Base-by-base conservation (phyloP, 768 basidiomycete genomes). In the Albatrellus ellisii region DNA sequence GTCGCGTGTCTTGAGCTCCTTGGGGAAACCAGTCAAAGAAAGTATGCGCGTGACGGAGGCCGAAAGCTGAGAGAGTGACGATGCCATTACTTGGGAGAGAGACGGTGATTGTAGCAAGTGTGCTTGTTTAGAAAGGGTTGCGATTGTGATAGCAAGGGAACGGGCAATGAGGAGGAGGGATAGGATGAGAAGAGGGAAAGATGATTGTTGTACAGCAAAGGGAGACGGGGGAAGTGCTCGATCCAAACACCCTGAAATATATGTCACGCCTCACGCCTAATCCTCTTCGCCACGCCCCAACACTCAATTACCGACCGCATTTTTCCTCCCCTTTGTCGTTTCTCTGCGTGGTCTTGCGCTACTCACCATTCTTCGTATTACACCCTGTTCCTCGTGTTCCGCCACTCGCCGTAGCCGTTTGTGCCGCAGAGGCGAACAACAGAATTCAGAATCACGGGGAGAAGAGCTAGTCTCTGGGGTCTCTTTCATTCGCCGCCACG, bases 31-130 rank as follows among this genome's bases (percentile, higher is more conserved):
- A n/a, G 78, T 77, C 44, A 99, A 67, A 54, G 72, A 80, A 54
- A 99, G 79, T 57, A 99, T 94, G 49, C 92, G 83, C 38, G 95
- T 99, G 53, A 95, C 90, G 34, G 88, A 89, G 44, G 92, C 92
- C 46, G 92, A 91, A 52, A 92, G 74, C 50, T 79, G 77, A 46
- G 85, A 73, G 52, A 86, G 75, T 22, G 80, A 74, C 46, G 80
- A 62, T 51, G 82, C 68, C 81, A 84, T 85, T 47, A 45, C 12
- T 20, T 18, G 14, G 17, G 29, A 32, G 17, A 6, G 29, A 14
- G 29, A 17, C 17, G 29, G 29, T 32, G 29, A 14, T 12, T 12
- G 14, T 32, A 32, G 14, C 41, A 49, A 44, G 34, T n/a, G 43
- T 21, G 38, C 37, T 27, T 41, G 38, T 32, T 28, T 34, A 22